Evolutionary conservation across 805 yeast genomes (phyloP).

Genomic region (Wickerhamomyces xylosicus): DNA sequence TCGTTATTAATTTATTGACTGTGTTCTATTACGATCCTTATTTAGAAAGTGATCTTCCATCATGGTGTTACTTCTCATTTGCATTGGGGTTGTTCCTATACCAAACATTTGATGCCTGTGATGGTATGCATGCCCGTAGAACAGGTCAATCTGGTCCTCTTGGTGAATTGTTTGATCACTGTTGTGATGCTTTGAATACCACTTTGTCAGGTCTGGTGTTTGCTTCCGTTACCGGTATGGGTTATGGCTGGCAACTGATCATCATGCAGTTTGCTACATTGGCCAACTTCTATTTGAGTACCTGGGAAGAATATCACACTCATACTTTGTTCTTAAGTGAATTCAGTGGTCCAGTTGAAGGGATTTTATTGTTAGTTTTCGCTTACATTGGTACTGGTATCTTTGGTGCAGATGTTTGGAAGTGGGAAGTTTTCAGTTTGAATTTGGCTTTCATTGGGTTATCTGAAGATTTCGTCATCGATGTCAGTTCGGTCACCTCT

Average conservation of each 20-base stretch:
- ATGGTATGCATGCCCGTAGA: slow-evolving; percentile 90
- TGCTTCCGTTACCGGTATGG: slow-evolving; percentile 68
- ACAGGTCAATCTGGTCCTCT: slow-evolving; percentile 93
- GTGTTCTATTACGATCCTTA: slow-evolving; percentile 69
- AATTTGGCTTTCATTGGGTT: slow-evolving; percentile 11
- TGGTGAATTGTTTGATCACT: slow-evolving; percentile 92
- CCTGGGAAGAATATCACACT: slow-evolving; percentile 95
- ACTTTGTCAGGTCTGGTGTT: slow-evolving; percentile 69
- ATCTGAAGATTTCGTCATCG: slow-evolving; percentile 21
- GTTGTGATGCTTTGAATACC: slow-evolving; percentile 67
- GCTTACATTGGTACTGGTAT: slow-evolving; percentile 55
- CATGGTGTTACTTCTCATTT: slow-evolving; percentile 67
- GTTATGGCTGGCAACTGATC: slow-evolving; percentile 51
- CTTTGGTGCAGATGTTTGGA: slow-evolving; percentile 65
- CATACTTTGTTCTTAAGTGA: slow-evolving; percentile 68
- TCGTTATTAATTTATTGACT: slow-evolving; percentile 49
- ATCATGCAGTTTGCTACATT: slow-evolving; percentile 64
- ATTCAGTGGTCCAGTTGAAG: slow-evolving; percentile 94
- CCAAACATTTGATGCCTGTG: slow-evolving; percentile 95
- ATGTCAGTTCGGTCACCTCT: slow-evolving; percentile 32
- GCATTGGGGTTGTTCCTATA: slow-evolving; percentile 81
- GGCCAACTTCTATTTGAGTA: slow-evolving; percentile 76
- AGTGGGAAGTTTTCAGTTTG: slow-evolving; percentile 28
- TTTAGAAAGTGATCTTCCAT: slow-evolving; percentile 48
- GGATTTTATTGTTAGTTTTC: slow-evolving; percentile 54